phyloP scores from a whole-genome alignment of 305 asterid genomes.

The Plantago coronopus region DNA sequence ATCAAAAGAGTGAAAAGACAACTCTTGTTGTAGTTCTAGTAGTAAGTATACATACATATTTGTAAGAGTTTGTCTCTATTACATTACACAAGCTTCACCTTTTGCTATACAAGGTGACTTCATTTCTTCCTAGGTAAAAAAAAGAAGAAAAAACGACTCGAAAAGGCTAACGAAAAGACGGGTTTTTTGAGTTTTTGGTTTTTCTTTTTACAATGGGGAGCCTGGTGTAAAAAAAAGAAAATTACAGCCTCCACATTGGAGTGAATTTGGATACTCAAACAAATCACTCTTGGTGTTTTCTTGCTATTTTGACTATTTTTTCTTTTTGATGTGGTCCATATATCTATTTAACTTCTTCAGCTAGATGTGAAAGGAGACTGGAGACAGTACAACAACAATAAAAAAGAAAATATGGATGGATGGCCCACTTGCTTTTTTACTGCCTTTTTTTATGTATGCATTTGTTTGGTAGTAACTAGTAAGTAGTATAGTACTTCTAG shows the following conservation, averaged over 20 bases:
- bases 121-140: conserved; percentile 13
- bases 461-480: conserved; percentile 45
- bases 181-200: conserved; percentile 8
- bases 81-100: background rate
- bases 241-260: conserved; percentile 35
- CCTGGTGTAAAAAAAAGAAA: conserved; percentile 38
- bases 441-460: conserved; percentile 42
- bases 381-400: conserved; percentile 32
- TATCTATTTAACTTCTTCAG: conserved; percentile 23
- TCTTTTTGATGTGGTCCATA: conserved; percentile 40
- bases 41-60: background rate
- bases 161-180: no score
- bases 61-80: background rate
- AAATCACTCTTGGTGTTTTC: conserved; percentile 16
- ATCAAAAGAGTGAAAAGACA: no score
- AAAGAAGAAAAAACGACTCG: background rate
- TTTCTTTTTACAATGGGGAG: conserved; percentile 28
- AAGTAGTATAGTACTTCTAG: conserved; percentile 32
- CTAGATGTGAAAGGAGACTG: conserved; percentile 34
- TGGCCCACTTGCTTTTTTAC: conserved; percentile 48
- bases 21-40: no score
- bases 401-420: conserved; percentile 42
- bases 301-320: conserved; percentile 26
- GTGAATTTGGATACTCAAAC: conserved; percentile 8
- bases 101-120: conserved; percentile 23